These are phyloP conservation scores for Mycena alexandri DNA, from an alignment of 768 basidiomycete genomes.

Conservation along the genomic window DNA sequence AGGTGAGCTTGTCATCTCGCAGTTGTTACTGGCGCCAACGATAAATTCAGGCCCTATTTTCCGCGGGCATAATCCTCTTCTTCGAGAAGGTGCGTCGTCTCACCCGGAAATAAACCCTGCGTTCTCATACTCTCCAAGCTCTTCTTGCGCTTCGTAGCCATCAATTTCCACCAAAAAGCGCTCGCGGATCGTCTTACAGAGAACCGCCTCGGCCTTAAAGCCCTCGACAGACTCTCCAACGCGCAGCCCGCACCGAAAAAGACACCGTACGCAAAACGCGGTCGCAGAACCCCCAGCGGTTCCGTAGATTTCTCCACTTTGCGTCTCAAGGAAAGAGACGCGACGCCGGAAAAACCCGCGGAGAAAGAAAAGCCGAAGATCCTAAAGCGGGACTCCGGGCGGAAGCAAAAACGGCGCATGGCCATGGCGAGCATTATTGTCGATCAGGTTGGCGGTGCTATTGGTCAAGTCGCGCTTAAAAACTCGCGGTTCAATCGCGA, in stretches of 20 bases:
- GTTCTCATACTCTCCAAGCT: conserved; percentile 41
- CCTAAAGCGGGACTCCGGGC: conserved; percentile 45
- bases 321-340: conserved; percentile 34
- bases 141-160: conserved; percentile 81
- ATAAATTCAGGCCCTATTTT: conserved; percentile 56
- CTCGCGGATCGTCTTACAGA: conserved; percentile 80
- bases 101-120: not conserved
- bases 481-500: conserved; percentile 71
- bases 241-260: conserved; percentile 64
- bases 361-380: conserved; percentile 23
- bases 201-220: conserved; percentile 77
- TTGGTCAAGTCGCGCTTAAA: conserved; percentile 79
- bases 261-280: conserved; percentile 57
- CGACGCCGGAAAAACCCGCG: conserved; percentile 27
- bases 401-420: conserved; percentile 59
- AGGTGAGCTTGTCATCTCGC: conserved; percentile 54
- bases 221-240: conserved; percentile 79
- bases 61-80: conserved; percentile 57
- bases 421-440: conserved; percentile 76
- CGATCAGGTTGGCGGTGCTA: conserved; percentile 76
- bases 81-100: conserved; percentile 48
- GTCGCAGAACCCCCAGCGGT: conserved; percentile 56
- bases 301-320: conserved; percentile 54
- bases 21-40: conserved; percentile 19
- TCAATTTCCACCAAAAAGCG: conserved; percentile 84